Percentiles rank a stretch among this genome's conserved stretches.
These are phyloP conservation scores for Pichia norvegensis DNA, from an alignment of 1,139 yeast genomes.

Conservation along the genomic window DNA sequence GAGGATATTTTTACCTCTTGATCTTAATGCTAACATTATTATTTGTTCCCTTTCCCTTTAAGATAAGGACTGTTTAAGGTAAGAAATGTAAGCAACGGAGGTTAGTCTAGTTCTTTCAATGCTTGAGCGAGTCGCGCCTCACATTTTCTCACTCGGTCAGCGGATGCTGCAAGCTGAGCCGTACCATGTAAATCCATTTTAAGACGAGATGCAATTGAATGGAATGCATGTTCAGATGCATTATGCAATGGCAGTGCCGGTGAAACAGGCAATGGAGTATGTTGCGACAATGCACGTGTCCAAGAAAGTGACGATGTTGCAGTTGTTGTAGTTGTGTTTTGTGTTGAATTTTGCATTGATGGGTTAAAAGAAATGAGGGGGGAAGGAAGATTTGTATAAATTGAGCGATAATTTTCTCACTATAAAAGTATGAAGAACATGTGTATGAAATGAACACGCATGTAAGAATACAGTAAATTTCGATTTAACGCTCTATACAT, in stretches of 20 bases:
- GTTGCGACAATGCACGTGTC: background rate
- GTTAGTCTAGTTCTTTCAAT: background rate
- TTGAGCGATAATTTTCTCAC: too few species aligned
- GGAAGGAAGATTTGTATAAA: too few species aligned
- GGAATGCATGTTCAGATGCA: constrained; percentile 1
- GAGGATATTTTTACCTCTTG: background rate
- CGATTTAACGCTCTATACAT: too few species aligned
- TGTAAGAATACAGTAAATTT: too few species aligned
- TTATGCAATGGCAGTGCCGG: background rate
- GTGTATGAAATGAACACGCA: too few species aligned
- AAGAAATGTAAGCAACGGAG: background rate
- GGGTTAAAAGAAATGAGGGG: too few species aligned
- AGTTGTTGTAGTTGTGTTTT: background rate
- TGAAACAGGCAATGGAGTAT: background rate
- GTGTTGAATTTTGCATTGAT: too few species aligned
- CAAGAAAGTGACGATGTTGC: background rate
- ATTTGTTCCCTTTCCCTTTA: background rate
- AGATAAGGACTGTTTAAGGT: background rate
- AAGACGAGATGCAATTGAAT: constrained; percentile 2
- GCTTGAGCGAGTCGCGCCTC: background rate
- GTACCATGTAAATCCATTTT: constrained; percentile 4
- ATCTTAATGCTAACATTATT: background rate
- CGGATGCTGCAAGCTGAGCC: constrained; percentile 1
- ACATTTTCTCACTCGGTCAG: background rate
- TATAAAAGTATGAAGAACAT: too few species aligned